phyloP scores from a whole-genome alignment of 805 yeast species.

The Wickerhamomyces alni region DNA sequence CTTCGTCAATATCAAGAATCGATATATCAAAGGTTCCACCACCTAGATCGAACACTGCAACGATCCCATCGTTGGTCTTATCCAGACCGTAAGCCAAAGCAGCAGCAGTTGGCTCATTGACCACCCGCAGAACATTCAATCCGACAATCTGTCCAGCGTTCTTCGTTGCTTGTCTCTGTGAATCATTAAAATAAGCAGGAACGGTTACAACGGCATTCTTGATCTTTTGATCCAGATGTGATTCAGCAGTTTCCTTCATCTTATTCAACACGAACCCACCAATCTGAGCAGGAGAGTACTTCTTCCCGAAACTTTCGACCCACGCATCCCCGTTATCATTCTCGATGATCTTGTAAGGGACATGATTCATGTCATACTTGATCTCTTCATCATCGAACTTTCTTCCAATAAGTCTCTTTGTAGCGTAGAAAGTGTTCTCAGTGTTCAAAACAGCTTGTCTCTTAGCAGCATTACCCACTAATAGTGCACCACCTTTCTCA shows the following conservation, averaged over 20 bases:
- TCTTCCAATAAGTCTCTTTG: constrained; percentile 77
- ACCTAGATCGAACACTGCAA: constrained; percentile 62
- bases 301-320: constrained; percentile 37
- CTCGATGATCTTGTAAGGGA: constrained; percentile 58
- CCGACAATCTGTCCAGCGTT: constrained; percentile 71
- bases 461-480: constrained; percentile 68
- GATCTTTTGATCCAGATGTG: constrained; percentile 39
- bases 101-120: constrained; percentile 83
- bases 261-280: constrained; percentile 59
- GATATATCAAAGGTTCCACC: constrained; percentile 84
- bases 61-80: constrained; percentile 34
- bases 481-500: constrained; percentile 35
- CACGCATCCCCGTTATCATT: constrained; percentile 65
- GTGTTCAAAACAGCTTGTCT: constrained; percentile 75
- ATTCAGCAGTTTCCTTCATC: constrained; percentile 57
- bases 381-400: constrained; percentile 63
- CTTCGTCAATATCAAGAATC: constrained; percentile 67
- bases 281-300: constrained; percentile 64
- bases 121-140: constrained; percentile 62
- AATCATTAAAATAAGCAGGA: constrained; percentile 78
- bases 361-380: constrained; percentile 55
- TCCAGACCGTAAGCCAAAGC: constrained; percentile 77
- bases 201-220: constrained; percentile 75
- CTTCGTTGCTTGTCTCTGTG: constrained; percentile 77
- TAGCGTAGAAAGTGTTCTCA: constrained; percentile 73